Evolutionary conservation across 257 asterid genomes (phyloP).

Genomic region (Rhazya stricta): DNA sequence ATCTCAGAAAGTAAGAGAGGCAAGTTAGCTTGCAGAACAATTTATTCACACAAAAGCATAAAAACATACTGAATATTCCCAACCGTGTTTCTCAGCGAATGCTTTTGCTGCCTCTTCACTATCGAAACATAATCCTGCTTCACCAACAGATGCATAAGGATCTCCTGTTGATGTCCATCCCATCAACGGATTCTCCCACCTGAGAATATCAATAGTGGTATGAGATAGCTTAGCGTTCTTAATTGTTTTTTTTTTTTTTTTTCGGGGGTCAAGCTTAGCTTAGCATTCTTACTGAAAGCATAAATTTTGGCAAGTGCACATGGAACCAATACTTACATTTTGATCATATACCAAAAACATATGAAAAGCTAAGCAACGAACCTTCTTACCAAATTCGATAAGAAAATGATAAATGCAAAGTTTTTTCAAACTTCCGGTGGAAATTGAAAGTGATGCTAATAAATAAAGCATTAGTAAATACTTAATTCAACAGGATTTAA

Average conservation of each 20-base stretch:
- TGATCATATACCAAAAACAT: not conserved
- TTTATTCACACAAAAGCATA: not conserved
- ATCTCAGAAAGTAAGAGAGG: not conserved
- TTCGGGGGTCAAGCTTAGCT: too few relatives aligned
- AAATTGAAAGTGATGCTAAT: not conserved
- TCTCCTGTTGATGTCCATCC: constrained; percentile 99
- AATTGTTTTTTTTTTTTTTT: too few relatives aligned
- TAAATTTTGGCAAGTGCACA: not conserved
- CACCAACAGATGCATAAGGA: constrained; percentile 90
- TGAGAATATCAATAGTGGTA: constrained; percentile 17
- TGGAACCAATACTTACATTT: not conserved
- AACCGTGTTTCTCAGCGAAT: constrained; percentile 81
- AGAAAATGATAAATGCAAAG: not conserved
- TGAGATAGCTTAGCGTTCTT: not conserved
- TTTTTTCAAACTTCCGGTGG: too few relatives aligned
- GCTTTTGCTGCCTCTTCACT: constrained; percentile 75
- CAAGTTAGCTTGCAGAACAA: not conserved
- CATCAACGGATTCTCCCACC: constrained; percentile 99
- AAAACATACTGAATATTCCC: constrained; percentile 67
- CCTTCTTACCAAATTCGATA: not conserved
- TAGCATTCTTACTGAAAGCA: constrained; percentile 16
- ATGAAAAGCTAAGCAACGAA: not conserved
- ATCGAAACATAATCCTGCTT: constrained; percentile 63
- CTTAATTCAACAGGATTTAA: not conserved
- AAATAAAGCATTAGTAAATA: not conserved